Percentiles rank a stretch among this genome's conserved stretches.
Evolutionary conservation across 805 yeast genomes (phyloP).

Genomic region (Starmerella lactis-condensi): DNA sequence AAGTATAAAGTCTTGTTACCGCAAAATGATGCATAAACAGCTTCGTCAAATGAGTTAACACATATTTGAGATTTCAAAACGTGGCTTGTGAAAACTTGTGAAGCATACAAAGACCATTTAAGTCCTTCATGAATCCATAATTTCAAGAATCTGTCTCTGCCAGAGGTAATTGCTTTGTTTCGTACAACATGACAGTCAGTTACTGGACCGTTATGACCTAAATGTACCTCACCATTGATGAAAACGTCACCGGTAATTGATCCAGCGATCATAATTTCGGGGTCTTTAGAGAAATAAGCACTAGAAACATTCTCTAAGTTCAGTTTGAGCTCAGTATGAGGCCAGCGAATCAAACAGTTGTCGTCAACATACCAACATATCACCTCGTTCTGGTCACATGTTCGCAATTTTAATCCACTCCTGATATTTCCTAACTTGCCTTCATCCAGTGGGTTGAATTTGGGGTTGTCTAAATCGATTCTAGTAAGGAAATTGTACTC

Average conservation of each 20-base stretch:
- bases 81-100: conserved; percentile 23
- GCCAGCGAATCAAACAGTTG: conserved; percentile 5
- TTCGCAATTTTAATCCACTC: too few species aligned
- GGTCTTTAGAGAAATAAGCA: background rate
- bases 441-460: too few species aligned
- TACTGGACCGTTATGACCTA: conserved; percentile 16
- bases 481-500: too few species aligned
- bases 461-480: too few species aligned
- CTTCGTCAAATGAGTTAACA: conserved; percentile 9
- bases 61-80: conserved; percentile 19
- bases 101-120: conserved; percentile 38
- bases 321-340: background rate
- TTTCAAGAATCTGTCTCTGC: conserved; percentile 16
- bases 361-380: conserved; percentile 7
- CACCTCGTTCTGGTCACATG: too few species aligned
- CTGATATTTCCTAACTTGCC: too few species aligned
- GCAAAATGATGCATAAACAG: conserved; percentile 18
- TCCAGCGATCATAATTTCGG: conserved; percentile 4
- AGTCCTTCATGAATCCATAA: conserved; percentile 7
- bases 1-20: conserved; percentile 46
- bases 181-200: conserved; percentile 9
- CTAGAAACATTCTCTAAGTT: conserved; percentile 4
- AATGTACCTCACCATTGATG: conserved; percentile 3
- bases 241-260: conserved; percentile 7
- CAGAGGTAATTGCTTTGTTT: conserved; percentile 3